These are phyloP conservation scores for Vaccinium darrowii DNA, from an alignment of 148 eudicot genomes.

Conservation along the genomic window DNA sequence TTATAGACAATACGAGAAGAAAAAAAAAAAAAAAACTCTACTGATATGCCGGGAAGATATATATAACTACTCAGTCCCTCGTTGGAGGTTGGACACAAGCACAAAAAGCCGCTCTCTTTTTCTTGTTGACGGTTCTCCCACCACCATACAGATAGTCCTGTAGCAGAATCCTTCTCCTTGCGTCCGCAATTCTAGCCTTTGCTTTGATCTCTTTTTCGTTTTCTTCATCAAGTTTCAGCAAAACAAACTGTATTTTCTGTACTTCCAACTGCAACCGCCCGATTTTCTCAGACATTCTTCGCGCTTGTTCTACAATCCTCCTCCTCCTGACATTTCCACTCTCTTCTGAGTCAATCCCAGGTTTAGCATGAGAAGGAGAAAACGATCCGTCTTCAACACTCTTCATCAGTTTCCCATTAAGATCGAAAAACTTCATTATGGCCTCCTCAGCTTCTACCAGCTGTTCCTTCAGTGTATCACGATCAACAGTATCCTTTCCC, in stretches of 20 bases:
- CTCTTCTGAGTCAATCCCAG: conserved; percentile 48
- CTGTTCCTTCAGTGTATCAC: conserved; percentile 59
- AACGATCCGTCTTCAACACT: conserved; percentile 54
- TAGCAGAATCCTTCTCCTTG: conserved; percentile 51
- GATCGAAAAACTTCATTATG: conserved; percentile 61
- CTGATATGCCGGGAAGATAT: neutral
- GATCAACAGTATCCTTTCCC: conserved; percentile 46
- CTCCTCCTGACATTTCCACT: conserved; percentile 45
- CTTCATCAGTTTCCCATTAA: conserved; percentile 62
- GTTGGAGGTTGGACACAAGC: conserved; percentile 75
- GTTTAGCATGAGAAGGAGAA: conserved; percentile 34
- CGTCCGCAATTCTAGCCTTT: conserved; percentile 43
- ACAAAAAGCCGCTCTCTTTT: conserved; percentile 60
- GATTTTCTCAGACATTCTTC: conserved; percentile 73
- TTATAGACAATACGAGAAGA: neutral
- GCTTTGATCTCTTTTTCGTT: conserved; percentile 37
- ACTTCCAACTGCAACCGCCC: conserved; percentile 86
- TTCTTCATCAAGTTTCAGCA: conserved; percentile 59
- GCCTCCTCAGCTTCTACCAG: conserved; percentile 72
- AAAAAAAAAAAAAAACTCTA: neutral
- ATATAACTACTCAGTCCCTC: conserved; percentile 22
- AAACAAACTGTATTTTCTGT: conserved; percentile 72
- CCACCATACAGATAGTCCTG: conserved; percentile 76
- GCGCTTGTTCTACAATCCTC: conserved; percentile 67
- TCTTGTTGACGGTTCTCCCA: conserved; percentile 46